phyloP scores from a whole-genome alignment of 768 basidiomycete species.

The Leucosporidium yakuticum region DNA sequence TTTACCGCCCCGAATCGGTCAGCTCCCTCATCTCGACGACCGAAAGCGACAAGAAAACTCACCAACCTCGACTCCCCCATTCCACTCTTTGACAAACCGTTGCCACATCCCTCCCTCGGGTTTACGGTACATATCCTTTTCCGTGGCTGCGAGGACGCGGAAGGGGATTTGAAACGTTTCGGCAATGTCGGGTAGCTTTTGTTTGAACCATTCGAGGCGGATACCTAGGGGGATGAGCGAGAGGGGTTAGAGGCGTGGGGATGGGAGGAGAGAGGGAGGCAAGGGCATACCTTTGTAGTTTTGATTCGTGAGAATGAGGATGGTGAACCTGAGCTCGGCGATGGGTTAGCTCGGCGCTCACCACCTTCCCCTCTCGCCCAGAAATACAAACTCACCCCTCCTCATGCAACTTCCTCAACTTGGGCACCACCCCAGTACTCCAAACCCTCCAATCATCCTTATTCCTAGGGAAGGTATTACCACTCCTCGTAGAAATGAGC shows the following conservation, averaged over 20 bases:
- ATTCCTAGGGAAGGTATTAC: slow-evolving; percentile 38
- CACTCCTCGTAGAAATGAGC: slow-evolving; percentile 40
- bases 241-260: neutral
- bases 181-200: slow-evolving; percentile 6
- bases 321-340: slow-evolving; percentile 14
- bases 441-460: slow-evolving; percentile 44
- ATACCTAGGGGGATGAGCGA: neutral
- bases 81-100: slow-evolving; percentile 27
- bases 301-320: slow-evolving; percentile 44
- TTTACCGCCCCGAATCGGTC: neutral
- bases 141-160: slow-evolving; percentile 41
- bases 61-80: slow-evolving; percentile 39
- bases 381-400: slow-evolving; percentile 34
- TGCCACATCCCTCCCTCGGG: slow-evolving; percentile 44
- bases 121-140: slow-evolving; percentile 43
- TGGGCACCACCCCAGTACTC: slow-evolving; percentile 35
- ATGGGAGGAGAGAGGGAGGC: neutral
- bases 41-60: neutral
- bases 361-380: slow-evolving; percentile 28
- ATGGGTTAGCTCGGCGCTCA: slow-evolving; percentile 41
- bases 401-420: slow-evolving; percentile 36
- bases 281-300: neutral
- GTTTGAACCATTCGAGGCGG: no score
- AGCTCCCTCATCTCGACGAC: fast-evolving
- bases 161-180: slow-evolving; percentile 35